phyloP scores from a whole-genome alignment of 1,284 basidiomycete genomes.

The Wallemia hederae region DNA sequence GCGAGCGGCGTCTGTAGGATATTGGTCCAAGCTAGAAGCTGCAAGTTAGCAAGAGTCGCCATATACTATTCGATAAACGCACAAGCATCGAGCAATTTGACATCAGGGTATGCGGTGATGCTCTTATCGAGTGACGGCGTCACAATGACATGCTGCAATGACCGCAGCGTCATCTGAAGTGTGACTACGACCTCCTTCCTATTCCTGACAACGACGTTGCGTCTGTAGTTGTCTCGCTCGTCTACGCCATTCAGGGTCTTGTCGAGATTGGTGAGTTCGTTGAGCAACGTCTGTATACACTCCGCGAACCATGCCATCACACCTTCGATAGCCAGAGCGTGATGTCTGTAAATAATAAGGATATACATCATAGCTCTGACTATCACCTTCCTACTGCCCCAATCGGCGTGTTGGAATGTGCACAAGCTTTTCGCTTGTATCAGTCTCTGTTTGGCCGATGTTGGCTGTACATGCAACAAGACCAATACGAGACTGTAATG shows the following conservation, averaged over 20 bases:
- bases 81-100: slow-evolving; percentile 30
- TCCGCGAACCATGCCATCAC: slow-evolving; percentile 37
- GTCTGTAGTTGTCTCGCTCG: slow-evolving; percentile 10
- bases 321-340: slow-evolving; percentile 25
- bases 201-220: slow-evolving; percentile 14
- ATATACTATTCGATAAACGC: slow-evolving; percentile 12
- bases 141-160: slow-evolving; percentile 30
- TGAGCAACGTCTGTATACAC: slow-evolving; percentile 28
- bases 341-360: slow-evolving; percentile 33
- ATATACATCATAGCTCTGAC: slow-evolving; percentile 54
- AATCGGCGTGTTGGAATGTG: slow-evolving; percentile 33
- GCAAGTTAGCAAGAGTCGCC: not conserved
- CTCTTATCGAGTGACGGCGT: slow-evolving; percentile 21
- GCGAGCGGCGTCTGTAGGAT: slow-evolving; percentile 27
- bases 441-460: slow-evolving; percentile 23
- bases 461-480: slow-evolving; percentile 41
- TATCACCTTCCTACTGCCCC: slow-evolving; percentile 35
- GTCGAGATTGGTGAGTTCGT: slow-evolving; percentile 23
- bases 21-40: slow-evolving; percentile 31
- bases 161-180: slow-evolving; percentile 28
- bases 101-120: slow-evolving; percentile 26
- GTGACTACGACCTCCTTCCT: slow-evolving; percentile 13
- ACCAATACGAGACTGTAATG: slow-evolving; percentile 49
- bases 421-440: slow-evolving; percentile 35
- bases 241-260: slow-evolving; percentile 6